Base-by-base conservation (phyloP, 345 rosid species). In the Populus alba region DNA sequence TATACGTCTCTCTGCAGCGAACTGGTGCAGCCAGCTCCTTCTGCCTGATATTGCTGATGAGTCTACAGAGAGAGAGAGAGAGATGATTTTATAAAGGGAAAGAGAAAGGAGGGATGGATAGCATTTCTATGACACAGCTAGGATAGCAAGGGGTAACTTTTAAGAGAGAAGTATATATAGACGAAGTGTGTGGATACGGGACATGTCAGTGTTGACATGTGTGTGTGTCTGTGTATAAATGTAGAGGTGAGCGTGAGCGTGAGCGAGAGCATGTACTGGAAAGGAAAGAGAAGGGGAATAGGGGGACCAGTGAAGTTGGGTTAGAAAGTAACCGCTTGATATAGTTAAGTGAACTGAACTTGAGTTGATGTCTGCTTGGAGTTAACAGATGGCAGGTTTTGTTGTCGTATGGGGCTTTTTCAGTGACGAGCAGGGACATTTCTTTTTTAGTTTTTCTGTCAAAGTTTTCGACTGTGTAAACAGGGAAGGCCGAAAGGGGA, bases 371-470 rank as follows among this genome's bases (percentile, higher is more conserved):
- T 66, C n/a, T n/a, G 35, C 15, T 8, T 49, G 5, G 25, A 23
- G 12, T 31, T 66, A 49, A 49, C 78, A 20, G 71, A 62, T 66
- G 65, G 72, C 78, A 31, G 16, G 39, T 22, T 31, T 43, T n/a
- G 22, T 33, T 51, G 78, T 51, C 53, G 73, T 18, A 0, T 13
- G 12, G 22, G 59, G 41, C 11, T 6, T 74, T 57, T 17, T 6
- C 18, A 25, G 43, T 57, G 75, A 57, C 5, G 27, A 11, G 13
- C 29, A 27, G 61, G 33, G 45, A 29, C 8, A 47, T 18, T 29
- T 39, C 10, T 38, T 7, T 38, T 38, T 7, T 7, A 7, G 39
- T 38, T 38, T 38, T 38, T 38, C 39, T 38, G 39, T 38, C 39
- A 7, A 7, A 38, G 39, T 38, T 38, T 38, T 6, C 7, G 39